Evolutionary conservation across 768 basidiomycete genomes (phyloP).

Genomic region (Sarcomyxa edulis): DNA sequence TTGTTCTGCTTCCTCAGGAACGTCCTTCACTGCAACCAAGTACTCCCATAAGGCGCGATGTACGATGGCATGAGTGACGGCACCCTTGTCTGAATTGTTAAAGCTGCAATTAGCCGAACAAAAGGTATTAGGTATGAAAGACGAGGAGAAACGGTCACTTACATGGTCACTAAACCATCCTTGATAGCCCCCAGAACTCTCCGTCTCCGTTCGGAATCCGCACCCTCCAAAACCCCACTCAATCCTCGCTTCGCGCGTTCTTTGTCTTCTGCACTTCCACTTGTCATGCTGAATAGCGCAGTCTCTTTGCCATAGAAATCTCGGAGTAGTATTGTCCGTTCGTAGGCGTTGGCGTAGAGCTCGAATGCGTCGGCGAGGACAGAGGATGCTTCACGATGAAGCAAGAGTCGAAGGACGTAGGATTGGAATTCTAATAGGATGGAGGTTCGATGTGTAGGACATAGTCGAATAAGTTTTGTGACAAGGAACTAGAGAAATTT

Average conservation of each 20-base stretch:
- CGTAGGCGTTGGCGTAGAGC: slow-evolving; percentile 80
- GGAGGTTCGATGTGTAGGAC: slow-evolving; percentile 66
- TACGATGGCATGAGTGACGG: slow-evolving; percentile 81
- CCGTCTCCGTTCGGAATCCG: slow-evolving; percentile 57
- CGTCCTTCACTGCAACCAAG: slow-evolving; percentile 50
- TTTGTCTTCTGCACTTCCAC: slow-evolving; percentile 56
- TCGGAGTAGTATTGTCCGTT: slow-evolving; percentile 72
- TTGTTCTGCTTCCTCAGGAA: slow-evolving; percentile 57
- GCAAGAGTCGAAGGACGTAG: slow-evolving; percentile 67
- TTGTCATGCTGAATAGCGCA: slow-evolving; percentile 55
- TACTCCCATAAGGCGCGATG: slow-evolving; percentile 90
- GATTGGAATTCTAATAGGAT: slow-evolving; percentile 80
- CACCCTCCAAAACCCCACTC: slow-evolving; percentile 58
- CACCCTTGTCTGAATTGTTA: slow-evolving; percentile 88
- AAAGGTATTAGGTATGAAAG: slow-evolving; percentile 1
- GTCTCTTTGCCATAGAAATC: slow-evolving; percentile 93
- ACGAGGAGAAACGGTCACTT: slow-evolving; percentile 18
- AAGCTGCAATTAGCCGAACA: slow-evolving; percentile 43
- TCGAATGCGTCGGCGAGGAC: slow-evolving; percentile 89
- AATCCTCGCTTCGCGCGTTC: slow-evolving; percentile 64
- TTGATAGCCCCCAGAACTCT: slow-evolving; percentile 66
- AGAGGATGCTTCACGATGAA: slow-evolving; percentile 80
- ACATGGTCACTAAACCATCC: slow-evolving; percentile 76
- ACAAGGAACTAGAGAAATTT: slow-evolving; percentile 59
- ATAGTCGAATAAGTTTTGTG: slow-evolving; percentile 71